Evolutionary conservation across 345 rosid species (phyloP).

Genomic region (Erysimum cheiranthoides): DNA sequence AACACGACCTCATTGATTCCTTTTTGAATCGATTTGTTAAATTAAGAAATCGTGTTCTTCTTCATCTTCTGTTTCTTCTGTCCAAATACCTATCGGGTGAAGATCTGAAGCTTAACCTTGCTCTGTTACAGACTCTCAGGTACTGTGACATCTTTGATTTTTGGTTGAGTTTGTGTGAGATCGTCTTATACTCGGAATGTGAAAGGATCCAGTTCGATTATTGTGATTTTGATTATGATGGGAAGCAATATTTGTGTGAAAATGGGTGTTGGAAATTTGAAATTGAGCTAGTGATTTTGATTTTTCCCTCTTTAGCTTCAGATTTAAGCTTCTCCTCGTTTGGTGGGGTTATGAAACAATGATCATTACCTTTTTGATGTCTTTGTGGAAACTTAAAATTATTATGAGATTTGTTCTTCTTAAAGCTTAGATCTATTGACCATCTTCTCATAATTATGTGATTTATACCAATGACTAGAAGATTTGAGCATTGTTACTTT

Average conservation of each 20-base stretch:
- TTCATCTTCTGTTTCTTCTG: background rate
- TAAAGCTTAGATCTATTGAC: constrained; percentile 28
- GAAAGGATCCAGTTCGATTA: background rate
- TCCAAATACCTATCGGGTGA: background rate
- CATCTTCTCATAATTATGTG: constrained; percentile 11
- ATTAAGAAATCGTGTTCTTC: constrained; percentile 30
- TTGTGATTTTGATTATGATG: constrained; percentile 5
- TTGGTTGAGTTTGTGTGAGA: constrained; percentile 1
- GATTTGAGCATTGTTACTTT: constrained; percentile 14
- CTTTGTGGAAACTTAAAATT: background rate
- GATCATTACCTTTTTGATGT: constrained; percentile 20
- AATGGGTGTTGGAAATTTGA: background rate
- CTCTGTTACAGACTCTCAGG: constrained; percentile 45
- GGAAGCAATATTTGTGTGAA: background rate
- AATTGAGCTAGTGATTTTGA: constrained; percentile 8
- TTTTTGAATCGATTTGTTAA: constrained; percentile 6
- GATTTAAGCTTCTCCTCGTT: constrained; percentile 25
- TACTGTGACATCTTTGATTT: constrained; percentile 6
- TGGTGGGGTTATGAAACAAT: constrained; percentile 35
- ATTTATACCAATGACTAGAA: constrained; percentile 23
- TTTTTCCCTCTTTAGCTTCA: constrained; percentile 6
- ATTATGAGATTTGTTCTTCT: constrained; percentile 5
- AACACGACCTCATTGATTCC: constrained; percentile 37
- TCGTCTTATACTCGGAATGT: constrained; percentile 9
- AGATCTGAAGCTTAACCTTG: constrained; percentile 41